A percentile compares a stretch with the other conserved stretches of the same genome.
Conservation (phyloP, 176 grass and related monocot genomes). For the Pharus latifolius region DNA sequence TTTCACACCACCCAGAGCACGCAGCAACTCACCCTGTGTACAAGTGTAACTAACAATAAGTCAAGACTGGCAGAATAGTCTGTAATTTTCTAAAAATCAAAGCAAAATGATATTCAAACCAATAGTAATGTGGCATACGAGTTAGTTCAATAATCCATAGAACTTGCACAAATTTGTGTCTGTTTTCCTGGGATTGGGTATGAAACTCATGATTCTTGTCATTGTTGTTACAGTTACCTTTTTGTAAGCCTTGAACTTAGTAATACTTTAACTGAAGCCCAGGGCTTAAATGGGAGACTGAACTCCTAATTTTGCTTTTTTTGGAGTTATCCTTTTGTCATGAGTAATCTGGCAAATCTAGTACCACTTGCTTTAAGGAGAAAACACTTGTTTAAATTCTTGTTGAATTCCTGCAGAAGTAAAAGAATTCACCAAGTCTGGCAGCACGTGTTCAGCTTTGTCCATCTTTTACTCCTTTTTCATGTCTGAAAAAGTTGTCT, state of each 20-base stretch:
- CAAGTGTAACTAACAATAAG: neutral
- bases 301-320: neutral
- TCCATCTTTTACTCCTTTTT: neutral
- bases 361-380: neutral
- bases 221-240: too few species aligned
- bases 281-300: neutral
- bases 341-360: neutral
- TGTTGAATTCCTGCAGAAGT: neutral
- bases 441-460: neutral
- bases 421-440: neutral
- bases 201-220: neutral
- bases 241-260: too few species aligned
- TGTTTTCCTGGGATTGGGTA: neutral
- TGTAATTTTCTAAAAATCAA: neutral
- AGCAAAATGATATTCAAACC: neutral
- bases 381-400: neutral
- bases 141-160: neutral
- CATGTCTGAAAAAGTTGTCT: neutral
- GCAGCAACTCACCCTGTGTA: constrained; percentile 66
- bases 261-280: too few species aligned
- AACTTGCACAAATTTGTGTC: neutral
- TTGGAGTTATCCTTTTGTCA: neutral
- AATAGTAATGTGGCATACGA: neutral
- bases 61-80: neutral
- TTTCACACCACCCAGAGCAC: constrained; percentile 62